A percentile compares a stretch with the other conserved stretches of the same genome.
Evolutionary conservation across 805 yeast species (phyloP).

Genomic region (Jamesozyma gamospora): DNA sequence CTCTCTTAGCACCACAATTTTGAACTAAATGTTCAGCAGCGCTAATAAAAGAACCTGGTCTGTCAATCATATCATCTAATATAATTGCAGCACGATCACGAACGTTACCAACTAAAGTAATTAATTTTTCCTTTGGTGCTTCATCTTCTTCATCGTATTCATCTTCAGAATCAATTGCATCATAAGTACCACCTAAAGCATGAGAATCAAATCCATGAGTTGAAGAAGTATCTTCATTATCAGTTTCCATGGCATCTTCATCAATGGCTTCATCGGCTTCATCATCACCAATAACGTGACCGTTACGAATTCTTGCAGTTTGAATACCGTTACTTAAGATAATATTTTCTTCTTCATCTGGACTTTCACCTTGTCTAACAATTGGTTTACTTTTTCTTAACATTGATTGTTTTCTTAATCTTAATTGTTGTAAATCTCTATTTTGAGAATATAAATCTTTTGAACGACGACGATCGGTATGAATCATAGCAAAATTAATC

Average conservation of each 20-base stretch:
- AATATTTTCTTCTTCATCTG: constrained; percentile 53
- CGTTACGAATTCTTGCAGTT: constrained; percentile 91
- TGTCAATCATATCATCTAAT: constrained; percentile 94
- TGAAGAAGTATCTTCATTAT: constrained; percentile 18
- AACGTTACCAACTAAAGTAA: constrained; percentile 94
- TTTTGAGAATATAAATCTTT: constrained; percentile 47
- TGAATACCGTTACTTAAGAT: constrained; percentile 73
- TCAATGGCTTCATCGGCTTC: constrained; percentile 31
- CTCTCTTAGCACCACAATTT: constrained; percentile 92
- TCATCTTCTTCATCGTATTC: constrained; percentile 62
- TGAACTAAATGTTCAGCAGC: constrained; percentile 96
- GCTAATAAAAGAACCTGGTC: constrained; percentile 86
- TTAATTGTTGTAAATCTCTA: constrained; percentile 28
- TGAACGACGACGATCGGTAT: constrained; percentile 90
- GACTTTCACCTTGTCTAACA: constrained; percentile 35
- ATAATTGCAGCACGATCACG: constrained; percentile 85
- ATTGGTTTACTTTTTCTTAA: constrained; percentile 36
- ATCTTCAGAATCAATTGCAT: constrained; percentile 70
- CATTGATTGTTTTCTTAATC: constrained; percentile 40
- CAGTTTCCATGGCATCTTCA: constrained; percentile 26
- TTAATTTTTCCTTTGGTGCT: constrained; percentile 58
- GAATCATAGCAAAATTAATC: constrained; percentile 97
- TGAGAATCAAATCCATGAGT: constrained; percentile 31
- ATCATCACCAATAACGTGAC: constrained; percentile 92
- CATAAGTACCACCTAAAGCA: constrained; percentile 74